These are phyloP conservation scores for Gossypium arboreum DNA, from an alignment of 345 rosid genomes.

Conservation along the genomic window DNA sequence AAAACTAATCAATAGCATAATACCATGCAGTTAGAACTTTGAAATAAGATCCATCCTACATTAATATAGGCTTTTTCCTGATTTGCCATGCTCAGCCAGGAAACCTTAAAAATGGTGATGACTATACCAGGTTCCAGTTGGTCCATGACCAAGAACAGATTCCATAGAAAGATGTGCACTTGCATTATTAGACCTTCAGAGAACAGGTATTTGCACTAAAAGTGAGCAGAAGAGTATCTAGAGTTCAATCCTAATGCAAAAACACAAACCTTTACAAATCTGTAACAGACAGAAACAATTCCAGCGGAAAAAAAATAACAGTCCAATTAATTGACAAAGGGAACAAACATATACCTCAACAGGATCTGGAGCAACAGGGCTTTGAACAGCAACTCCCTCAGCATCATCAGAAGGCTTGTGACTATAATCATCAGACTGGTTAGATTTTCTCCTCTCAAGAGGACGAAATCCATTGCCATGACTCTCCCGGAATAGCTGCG, in stretches of 20 bases:
- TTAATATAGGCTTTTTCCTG: not conserved
- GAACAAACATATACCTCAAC: conserved; percentile 54
- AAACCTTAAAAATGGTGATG: not conserved
- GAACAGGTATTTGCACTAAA: not conserved
- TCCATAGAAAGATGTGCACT: not conserved
- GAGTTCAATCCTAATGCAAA: not conserved
- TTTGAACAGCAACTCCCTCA: conserved; percentile 40
- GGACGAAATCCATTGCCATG: conserved; percentile 56
- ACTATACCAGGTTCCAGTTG: not conserved
- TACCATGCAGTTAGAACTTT: not conserved
- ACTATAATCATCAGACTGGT: conserved; percentile 37
- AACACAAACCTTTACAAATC: not conserved
- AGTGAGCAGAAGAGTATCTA: not conserved
- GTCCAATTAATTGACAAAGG: not conserved
- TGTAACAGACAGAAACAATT: not conserved
- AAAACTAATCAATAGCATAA: not conserved
- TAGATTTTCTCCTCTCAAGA: conserved; percentile 50
- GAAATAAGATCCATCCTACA: not conserved
- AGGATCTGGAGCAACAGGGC: conserved; percentile 68
- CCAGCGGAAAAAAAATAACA: not conserved
- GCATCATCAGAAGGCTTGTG: conserved; percentile 34
- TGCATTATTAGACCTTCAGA: not conserved
- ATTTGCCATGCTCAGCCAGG: not conserved
- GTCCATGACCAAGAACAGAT: not conserved
- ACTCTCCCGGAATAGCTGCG: conserved; percentile 78